Base-by-base conservation (phyloP, 176 grass and related monocot genomes). In the Carex myosuroides region DNA sequence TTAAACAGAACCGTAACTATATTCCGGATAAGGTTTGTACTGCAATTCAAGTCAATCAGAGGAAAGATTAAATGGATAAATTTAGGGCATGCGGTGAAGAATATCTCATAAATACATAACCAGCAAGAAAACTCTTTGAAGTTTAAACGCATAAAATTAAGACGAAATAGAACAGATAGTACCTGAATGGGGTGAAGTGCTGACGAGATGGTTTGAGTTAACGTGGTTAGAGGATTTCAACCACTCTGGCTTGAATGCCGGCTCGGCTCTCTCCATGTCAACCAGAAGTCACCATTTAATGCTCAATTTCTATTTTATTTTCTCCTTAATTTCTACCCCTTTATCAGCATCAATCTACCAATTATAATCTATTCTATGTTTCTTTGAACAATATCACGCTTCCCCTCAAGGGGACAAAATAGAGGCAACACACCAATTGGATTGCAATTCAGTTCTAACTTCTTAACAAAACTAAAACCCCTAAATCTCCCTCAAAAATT, bases 161-260 rank as follows among this genome's bases (percentile, higher is more conserved):
- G 69, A 72, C 8, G 1, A 72, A 48, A 46, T n/a, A 46, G 35
- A 48, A 13, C 8, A 22, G 37, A 72, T 33, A 50, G 44, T 84
- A 83, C 88, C 73, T 12, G 71, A 81, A 79, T 66, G 84, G 33
- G 56, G 77, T 39, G 64, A 82, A 60, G 83, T 78, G 53, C 58
- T 54, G 67, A 58, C 59, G 41, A 57, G 58, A 35, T 88, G 70
- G n/a, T 78, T 83, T 66, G 56, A 85, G 42, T 21, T 53, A 30
- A 44, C 60, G 70, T 89, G 71, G 21, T 61, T 65, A 21, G 73
- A 81, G 5, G 84, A 83, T 70, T 86, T 89, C 18, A 86, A 89
- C 88, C 88, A 86, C 84, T 89, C 84, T 78, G 88, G 88, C 62
- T 86, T 85, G 56, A 89, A 86, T 66, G 79, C 84, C 60, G 84